phyloP scores from a whole-genome alignment of 331 rosid species.

The Rosa hybrid region DNA sequence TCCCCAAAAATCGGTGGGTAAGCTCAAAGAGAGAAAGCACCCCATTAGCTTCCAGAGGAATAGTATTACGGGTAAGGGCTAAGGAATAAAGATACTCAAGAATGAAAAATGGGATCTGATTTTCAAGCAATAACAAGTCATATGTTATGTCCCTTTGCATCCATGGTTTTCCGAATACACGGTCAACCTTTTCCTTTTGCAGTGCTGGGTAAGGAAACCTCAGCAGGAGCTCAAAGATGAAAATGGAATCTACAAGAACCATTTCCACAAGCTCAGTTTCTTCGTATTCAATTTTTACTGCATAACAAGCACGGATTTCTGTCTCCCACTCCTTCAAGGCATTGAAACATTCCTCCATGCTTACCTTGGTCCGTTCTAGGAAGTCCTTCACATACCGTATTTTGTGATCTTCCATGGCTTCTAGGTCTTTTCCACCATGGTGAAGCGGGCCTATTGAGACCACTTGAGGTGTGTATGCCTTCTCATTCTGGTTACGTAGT shows the following conservation, averaged over 20 bases:
- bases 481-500: neutral
- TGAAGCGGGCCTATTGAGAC: conserved; percentile 33
- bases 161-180: neutral
- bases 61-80: neutral
- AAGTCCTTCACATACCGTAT: conserved; percentile 10
- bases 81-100: neutral
- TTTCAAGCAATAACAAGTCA: neutral
- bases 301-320: neutral
- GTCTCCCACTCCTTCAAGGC: neutral
- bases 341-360: neutral
- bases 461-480: conserved; percentile 13
- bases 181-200: neutral
- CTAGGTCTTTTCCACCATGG: conserved; percentile 16
- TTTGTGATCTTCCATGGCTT: conserved; percentile 35
- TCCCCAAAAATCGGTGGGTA: too few species aligned
- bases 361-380: neutral
- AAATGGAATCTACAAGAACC: neutral
- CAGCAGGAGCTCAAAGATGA: neutral
- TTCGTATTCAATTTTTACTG: neutral
- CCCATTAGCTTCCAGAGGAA: neutral
- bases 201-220: neutral
- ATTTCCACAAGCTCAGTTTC: neutral
- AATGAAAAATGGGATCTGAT: neutral
- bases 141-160: neutral
- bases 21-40: neutral